Conservation (phyloP, 1,284 basidiomycete species). For the Leccinum holopus region DNA sequence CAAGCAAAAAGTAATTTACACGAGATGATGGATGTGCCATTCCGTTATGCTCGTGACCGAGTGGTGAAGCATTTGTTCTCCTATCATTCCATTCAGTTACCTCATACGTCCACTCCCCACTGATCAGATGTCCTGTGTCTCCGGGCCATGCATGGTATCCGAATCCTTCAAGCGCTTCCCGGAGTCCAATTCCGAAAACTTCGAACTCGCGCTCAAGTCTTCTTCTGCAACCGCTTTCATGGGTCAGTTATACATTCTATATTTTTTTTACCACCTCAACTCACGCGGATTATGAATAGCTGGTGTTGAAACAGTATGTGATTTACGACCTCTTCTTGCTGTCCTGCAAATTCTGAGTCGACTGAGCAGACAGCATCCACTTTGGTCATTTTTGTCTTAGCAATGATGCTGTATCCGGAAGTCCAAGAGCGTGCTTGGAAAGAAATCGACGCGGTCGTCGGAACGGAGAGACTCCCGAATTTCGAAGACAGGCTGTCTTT, state of each 20-base stretch:
- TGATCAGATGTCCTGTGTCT: conserved; percentile 20
- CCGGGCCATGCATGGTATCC: conserved; percentile 32
- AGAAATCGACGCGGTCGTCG: conserved; percentile 43
- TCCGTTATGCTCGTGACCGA: conserved; percentile 31
- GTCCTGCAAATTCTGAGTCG: conserved; percentile 1
- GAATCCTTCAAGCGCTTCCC: conserved; percentile 30
- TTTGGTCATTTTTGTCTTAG: conserved; percentile 36
- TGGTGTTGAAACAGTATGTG: conserved; percentile 32
- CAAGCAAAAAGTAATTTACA: conserved; percentile 32
- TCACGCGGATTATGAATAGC: conserved; percentile 21
- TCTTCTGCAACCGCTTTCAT: conserved; percentile 36
- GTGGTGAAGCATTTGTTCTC: conserved; percentile 17
- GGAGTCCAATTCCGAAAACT: conserved; percentile 15
- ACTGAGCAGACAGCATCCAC: conserved; percentile 32
- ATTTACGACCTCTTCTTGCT: neutral
- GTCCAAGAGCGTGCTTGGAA: conserved; percentile 39
- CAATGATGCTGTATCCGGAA: conserved; percentile 41
- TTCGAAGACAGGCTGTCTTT: conserved; percentile 40
- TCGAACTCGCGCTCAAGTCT: conserved; percentile 31
- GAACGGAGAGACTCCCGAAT: conserved; percentile 39
- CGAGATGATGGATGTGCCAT: conserved; percentile 32
- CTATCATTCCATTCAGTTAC: neutral
- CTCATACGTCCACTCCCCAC: neutral
- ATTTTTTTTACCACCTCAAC: neutral
- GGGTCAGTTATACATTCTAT: conserved; percentile 17